phyloP scores from a whole-genome alignment of 2,329 filamentous ascomycete species.

The Didymella sp. region DNA sequence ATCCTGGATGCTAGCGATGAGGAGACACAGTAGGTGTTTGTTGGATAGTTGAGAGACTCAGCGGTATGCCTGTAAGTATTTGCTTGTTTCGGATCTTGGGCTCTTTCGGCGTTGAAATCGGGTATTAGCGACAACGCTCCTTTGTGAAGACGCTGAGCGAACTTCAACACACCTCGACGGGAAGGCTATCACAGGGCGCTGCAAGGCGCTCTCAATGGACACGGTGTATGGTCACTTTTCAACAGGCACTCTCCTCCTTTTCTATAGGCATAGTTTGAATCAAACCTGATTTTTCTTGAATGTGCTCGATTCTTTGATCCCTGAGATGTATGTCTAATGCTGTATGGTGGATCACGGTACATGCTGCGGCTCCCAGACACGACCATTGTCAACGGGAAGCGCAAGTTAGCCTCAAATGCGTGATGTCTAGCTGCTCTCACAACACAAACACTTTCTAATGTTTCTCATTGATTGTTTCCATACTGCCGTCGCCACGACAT shows the following conservation, averaged over 20 bases:
- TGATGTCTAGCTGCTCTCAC: too few relatives aligned
- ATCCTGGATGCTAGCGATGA: slow-evolving; percentile 94
- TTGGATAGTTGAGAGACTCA: not conserved
- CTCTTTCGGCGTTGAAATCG: slow-evolving; percentile 21
- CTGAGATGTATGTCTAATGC: too few relatives aligned
- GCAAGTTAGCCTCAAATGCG: too few relatives aligned
- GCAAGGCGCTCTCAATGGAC: slow-evolving; percentile 19
- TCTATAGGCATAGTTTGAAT: slow-evolving; percentile 34
- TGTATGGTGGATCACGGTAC: not conserved
- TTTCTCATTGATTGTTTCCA: too few relatives aligned
- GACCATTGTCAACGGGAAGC: too few relatives aligned
- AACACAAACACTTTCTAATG: too few relatives aligned
- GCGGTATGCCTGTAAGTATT: slow-evolving; percentile 6
- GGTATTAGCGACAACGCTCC: slow-evolving; percentile 31
- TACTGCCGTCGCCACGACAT: too few relatives aligned
- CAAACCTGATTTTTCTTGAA: slow-evolving; percentile 18
- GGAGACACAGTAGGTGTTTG: slow-evolving; percentile 57
- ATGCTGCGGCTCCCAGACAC: too few relatives aligned
- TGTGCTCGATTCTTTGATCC: too few relatives aligned
- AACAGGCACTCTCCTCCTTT: slow-evolving; percentile 24
- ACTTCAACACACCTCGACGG: slow-evolving; percentile 24
- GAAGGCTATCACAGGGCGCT: slow-evolving; percentile 20
- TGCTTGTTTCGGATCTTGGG: slow-evolving; percentile 2
- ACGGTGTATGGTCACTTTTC: slow-evolving; percentile 9
- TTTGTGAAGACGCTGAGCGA: slow-evolving; percentile 24